phyloP scores from a whole-genome alignment of 23 red algal genomes.

The Gracilaria gracilis region DNA sequence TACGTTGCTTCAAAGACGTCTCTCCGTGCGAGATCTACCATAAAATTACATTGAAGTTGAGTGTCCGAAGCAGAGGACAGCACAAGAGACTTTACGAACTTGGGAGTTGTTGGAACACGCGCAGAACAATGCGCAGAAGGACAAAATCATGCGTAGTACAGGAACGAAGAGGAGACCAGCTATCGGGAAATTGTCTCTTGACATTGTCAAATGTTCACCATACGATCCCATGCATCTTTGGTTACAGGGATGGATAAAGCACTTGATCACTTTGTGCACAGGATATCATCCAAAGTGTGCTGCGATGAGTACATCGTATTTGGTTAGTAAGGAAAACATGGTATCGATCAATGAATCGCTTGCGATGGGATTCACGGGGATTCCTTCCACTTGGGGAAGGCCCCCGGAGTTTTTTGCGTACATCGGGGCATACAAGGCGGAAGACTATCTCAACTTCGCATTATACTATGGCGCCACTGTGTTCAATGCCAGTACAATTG shows the following conservation, averaged over 20 bases:
- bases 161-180: conserved; percentile 2
- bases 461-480: conserved; percentile 8
- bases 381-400: conserved; percentile 15
- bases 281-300: background rate
- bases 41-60: background rate
- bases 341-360: background rate
- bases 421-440: conserved; percentile 11
- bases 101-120: background rate
- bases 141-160: background rate
- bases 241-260: conserved; percentile 17
- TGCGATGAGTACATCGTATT: background rate
- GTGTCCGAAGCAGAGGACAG: background rate
- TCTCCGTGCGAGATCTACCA: background rate
- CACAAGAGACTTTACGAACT: background rate
- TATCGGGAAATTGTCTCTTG: background rate
- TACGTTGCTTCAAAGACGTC: background rate
- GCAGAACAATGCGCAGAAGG: background rate
- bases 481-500: background rate
- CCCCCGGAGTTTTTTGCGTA: background rate
- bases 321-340: background rate
- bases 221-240: conserved; percentile 40
- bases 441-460: conserved; percentile 18
- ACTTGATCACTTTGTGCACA: background rate
- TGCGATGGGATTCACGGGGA: background rate
- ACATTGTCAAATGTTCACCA: conserved; percentile 4